These are phyloP conservation scores for Fusarium sp. DNA, from an alignment of 2,329 filamentous ascomycete species.

Conservation along the genomic window DNA sequence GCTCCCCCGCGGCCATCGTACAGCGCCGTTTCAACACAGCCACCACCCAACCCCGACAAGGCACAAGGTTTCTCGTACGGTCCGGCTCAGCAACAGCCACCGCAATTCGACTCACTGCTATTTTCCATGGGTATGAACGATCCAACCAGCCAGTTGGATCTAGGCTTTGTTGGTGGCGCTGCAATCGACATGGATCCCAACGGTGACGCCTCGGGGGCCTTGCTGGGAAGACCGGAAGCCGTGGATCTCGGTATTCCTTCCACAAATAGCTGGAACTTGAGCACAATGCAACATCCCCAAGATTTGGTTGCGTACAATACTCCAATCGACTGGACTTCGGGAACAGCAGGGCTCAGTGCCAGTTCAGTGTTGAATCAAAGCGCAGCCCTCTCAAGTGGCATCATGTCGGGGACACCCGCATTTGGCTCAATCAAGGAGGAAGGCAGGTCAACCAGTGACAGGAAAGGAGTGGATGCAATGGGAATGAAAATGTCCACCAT, in stretches of 20 bases:
- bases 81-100: constrained; percentile 30
- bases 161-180: constrained; percentile 47
- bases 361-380: constrained; percentile 46
- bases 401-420: constrained; percentile 37
- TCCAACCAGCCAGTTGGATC: constrained; percentile 40
- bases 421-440: constrained; percentile 32
- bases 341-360: constrained; percentile 47
- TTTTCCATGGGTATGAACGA: constrained; percentile 43
- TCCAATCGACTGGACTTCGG: constrained; percentile 44
- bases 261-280: constrained; percentile 46
- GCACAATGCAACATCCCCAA: constrained; percentile 37
- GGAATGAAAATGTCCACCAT: constrained; percentile 11
- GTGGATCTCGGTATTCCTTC: constrained; percentile 45
- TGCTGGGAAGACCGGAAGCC: constrained; percentile 34
- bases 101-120: constrained; percentile 43
- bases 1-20: constrained; percentile 47
- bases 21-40: constrained; percentile 34
- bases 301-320: constrained; percentile 41
- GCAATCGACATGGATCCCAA: constrained; percentile 46
- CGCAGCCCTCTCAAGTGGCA: constrained; percentile 41
- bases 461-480: neutral
- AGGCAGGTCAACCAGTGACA: neutral
- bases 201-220: constrained; percentile 21
- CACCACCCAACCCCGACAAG: constrained; percentile 37
- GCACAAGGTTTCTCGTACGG: constrained; percentile 24